Evolutionary conservation across 2,329 filamentous ascomycete species (phyloP).

Genomic region (Ascochyta pisi): DNA sequence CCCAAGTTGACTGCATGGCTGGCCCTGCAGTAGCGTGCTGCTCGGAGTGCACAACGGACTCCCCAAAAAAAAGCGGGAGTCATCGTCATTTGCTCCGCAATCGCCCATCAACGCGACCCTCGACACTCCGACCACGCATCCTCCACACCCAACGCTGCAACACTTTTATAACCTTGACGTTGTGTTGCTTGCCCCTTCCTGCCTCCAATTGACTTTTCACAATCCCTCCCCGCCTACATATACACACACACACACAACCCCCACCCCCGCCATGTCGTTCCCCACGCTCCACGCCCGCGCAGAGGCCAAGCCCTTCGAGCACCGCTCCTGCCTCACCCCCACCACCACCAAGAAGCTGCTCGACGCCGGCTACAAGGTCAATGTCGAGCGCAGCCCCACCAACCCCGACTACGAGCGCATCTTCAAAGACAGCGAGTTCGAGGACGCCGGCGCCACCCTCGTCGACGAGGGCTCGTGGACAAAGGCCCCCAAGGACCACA

Average conservation of each 20-base stretch:
- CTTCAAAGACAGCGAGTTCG: slow-evolving; percentile 52
- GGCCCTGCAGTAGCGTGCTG: slow-evolving; percentile 34
- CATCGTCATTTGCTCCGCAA: slow-evolving; percentile 26
- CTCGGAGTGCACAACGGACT: slow-evolving; percentile 25
- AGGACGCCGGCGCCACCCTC: slow-evolving; percentile 48
- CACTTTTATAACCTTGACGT: background rate
- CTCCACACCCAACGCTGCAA: slow-evolving; percentile 4
- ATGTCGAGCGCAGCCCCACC: slow-evolving; percentile 50
- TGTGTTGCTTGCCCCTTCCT: background rate
- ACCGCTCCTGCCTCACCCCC: slow-evolving; percentile 51
- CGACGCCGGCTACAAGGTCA: slow-evolving; percentile 50
- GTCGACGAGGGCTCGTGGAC: slow-evolving; percentile 49
- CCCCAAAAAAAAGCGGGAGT: slow-evolving; percentile 25
- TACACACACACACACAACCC: background rate
- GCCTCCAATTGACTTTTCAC: slow-evolving; percentile 15
- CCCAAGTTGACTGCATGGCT: background rate
- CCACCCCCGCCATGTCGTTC: slow-evolving; percentile 36
- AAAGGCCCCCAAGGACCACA: slow-evolving; percentile 46
- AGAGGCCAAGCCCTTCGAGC: slow-evolving; percentile 52
- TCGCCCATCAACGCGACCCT: background rate
- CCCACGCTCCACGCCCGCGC: slow-evolving; percentile 51
- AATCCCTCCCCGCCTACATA: background rate
- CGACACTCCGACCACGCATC: slow-evolving; percentile 27
- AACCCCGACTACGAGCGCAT: slow-evolving; percentile 50
- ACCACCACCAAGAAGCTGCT: slow-evolving; percentile 51